Percentiles rank a stretch among this genome's conserved stretches.
phyloP scores from a whole-genome alignment of 208 protist genomes.

The Leishmania amazonensis region DNA sequence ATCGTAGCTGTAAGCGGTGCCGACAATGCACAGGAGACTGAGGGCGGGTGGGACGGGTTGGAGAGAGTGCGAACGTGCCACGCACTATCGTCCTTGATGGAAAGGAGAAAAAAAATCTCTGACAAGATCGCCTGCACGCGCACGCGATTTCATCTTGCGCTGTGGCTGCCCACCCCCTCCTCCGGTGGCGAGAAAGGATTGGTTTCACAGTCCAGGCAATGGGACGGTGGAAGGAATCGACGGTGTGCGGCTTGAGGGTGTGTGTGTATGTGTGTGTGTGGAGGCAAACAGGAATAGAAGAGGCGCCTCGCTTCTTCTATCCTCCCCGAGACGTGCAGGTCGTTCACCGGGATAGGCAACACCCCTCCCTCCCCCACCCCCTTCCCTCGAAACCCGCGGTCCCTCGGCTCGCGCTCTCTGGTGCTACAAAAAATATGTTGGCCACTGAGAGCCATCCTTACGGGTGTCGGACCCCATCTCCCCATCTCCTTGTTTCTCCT shows the following conservation, averaged over 20 bases:
- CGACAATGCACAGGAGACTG: not conserved
- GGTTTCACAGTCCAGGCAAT: not conserved
- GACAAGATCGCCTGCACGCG: not conserved
- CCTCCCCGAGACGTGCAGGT: not conserved
- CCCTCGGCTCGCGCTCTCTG: no score
- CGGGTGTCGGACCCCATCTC: not conserved
- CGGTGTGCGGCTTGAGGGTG: not conserved
- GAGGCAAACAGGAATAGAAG: not conserved
- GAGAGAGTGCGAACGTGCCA: not conserved
- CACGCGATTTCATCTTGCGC: not conserved
- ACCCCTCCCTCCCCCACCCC: no score
- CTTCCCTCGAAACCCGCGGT: no score
- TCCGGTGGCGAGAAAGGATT: not conserved
- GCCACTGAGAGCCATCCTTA: not conserved
- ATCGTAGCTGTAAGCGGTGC: not conserved
- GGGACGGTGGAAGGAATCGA: not conserved
- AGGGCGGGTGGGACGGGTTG: no score
- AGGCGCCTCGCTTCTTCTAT: not conserved
- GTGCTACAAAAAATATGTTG: not conserved
- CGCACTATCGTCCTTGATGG: not conserved
- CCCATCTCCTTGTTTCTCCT: not conserved
- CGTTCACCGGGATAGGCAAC: not conserved
- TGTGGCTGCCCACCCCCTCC: no score
- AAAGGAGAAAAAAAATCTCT: not conserved
- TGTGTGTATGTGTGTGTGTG: no score